Evolutionary conservation across 805 yeast genomes (phyloP).

Genomic region (Metschnikowia henanensis): DNA sequence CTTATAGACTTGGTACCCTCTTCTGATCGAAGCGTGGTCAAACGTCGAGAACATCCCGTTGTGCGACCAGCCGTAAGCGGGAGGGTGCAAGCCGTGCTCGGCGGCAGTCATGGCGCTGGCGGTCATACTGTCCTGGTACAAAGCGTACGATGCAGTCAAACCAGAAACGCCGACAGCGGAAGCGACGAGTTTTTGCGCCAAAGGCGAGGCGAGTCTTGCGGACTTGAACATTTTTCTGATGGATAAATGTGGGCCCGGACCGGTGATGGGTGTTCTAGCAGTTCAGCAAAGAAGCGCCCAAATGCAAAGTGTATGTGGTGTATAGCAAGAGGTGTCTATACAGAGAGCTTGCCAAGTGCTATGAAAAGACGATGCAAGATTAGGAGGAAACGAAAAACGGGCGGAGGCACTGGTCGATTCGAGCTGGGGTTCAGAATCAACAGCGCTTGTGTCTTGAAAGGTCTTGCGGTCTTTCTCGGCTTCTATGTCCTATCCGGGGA

Average conservation of each 20-base stretch:
- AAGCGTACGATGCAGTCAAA: conserved; percentile 73
- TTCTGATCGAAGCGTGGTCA: conserved; percentile 94
- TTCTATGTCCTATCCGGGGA: conserved; percentile 8
- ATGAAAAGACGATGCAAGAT: not conserved
- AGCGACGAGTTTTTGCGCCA: conserved; percentile 51
- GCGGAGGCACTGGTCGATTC: not conserved
- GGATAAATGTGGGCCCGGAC: not conserved
- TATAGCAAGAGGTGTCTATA: conserved; percentile 3
- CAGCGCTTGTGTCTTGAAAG: not conserved
- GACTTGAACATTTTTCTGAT: conserved; percentile 17
- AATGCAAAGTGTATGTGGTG: conserved; percentile 4
- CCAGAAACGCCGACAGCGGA: conserved; percentile 75
- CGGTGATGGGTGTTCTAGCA: conserved; percentile 1
- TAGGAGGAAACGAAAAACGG: not conserved
- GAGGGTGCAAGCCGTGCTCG: conserved; percentile 98
- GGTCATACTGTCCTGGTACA: conserved; percentile 80
- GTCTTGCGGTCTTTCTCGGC: conserved; percentile 3
- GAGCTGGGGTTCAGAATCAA: not conserved
- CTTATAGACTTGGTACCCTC: conserved; percentile 98
- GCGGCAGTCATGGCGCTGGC: conserved; percentile 98
- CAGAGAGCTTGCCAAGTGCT: not conserved
- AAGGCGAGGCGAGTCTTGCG: conserved; percentile 18
- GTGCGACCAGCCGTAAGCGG: conserved; percentile 92
- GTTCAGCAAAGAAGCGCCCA: not conserved
- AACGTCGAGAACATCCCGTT: conserved; percentile 87